Evolutionary conservation across 208 protist species (phyloP), one percentile per base, ranked within the genome.

Genomic region (Leishmania turanica): DNA sequence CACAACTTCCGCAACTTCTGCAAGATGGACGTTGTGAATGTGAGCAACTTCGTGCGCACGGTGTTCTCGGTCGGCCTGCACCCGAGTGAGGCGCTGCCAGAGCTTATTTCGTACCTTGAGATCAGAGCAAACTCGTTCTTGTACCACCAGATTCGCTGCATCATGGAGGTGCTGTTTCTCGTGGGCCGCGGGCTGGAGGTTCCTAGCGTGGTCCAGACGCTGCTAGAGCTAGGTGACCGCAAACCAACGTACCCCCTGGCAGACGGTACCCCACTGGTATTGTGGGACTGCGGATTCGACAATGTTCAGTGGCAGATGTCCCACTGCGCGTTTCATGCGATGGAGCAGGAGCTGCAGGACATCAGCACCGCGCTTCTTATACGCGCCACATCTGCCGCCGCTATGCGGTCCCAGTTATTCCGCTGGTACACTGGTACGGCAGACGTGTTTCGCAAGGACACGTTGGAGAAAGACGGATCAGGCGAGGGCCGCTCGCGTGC

Each of bases 1-100:
- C 98, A 99, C 87, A 98, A 99, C 88, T 99, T 99, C 84, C 90
- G 97, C 56, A 99, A 99, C 88, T 99, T 99, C 78, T 99, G 98
- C 88, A 99, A 99, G 81, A 97, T 99, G 78, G 98, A 99, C 84
- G 92, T 98, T 24, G 90, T 98, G 51, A 96, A 97, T 75, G 96
- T 98, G 15, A 91, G 84, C 80, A 99, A 96, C 83, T 99, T 98
- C 75, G 86, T 81, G 65, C 93, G 98, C 34, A 91, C 89, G n/a
- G 93, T 99, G 24, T 74, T 89, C 15, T 49, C 73, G 54, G 88
- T 91, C 6, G 84, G 79, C 24, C 92, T 98, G 62, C 31, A 86
- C 58, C 76, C 79, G 9, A 93, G 93, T 73, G 85, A 93, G 49
- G 72, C 78, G 53, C 81, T 93, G 40, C 89, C 93, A 4, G 88